These are phyloP conservation scores for Verticillium longisporum DNA, from an alignment of 2,329 filamentous ascomycete species.

Conservation along the genomic window DNA sequence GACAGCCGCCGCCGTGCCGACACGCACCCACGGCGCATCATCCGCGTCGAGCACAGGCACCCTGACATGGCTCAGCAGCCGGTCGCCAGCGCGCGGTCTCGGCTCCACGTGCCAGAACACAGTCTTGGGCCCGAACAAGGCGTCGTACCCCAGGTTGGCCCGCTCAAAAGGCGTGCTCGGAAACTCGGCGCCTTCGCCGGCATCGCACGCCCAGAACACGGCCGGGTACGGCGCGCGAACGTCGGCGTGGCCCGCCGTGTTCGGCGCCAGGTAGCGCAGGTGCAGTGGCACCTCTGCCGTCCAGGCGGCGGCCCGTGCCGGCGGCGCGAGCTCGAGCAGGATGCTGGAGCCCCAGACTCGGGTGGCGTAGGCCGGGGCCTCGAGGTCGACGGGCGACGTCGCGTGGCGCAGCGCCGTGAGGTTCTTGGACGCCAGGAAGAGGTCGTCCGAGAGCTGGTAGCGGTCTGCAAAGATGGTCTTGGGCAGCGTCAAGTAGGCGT, in stretches of 20 bases:
- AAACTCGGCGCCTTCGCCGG: constrained; percentile 60
- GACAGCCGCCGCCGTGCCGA: constrained; percentile 54
- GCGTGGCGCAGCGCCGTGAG: constrained; percentile 61
- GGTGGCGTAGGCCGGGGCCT: constrained; percentile 79
- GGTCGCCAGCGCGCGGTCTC: constrained; percentile 22
- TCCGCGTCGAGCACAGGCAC: constrained; percentile 61
- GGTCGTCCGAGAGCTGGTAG: constrained; percentile 70
- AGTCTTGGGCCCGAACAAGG: constrained; percentile 67
- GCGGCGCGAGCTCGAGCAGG: constrained; percentile 64
- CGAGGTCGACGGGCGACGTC: constrained; percentile 75
- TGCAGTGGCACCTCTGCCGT: constrained; percentile 73
- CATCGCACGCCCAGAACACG: constrained; percentile 84
- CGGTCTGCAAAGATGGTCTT: constrained; percentile 77
- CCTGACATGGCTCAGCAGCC: constrained; percentile 46
- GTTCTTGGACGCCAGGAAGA: constrained; percentile 79
- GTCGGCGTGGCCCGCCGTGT: constrained; percentile 42
- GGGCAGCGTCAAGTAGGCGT: constrained; percentile 79
- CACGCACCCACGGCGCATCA: constrained; percentile 37
- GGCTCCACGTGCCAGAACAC: constrained; percentile 76
- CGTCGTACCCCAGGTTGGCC: constrained; percentile 78
- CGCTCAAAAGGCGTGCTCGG: constrained; percentile 78
- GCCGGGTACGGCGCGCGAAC: constrained; percentile 70
- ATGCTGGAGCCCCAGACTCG: constrained; percentile 71
- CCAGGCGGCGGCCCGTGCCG: constrained; percentile 39
- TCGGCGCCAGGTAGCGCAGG: constrained; percentile 70